Conservation (phyloP, 2,329 filamentous ascomycete species). For the Scytalidium sp. region DNA sequence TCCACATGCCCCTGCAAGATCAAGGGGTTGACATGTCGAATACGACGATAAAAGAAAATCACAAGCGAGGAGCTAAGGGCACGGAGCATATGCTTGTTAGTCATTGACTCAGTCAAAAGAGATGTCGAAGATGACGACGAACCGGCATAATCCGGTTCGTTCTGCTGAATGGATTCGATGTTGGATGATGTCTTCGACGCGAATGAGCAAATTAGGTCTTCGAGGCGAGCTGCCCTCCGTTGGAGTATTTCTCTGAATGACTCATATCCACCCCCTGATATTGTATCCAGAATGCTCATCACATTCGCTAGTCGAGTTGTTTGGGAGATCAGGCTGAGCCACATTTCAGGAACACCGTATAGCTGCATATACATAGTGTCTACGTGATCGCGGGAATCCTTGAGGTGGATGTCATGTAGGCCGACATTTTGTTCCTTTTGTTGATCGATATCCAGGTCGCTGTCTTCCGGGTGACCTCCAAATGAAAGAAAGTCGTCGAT, state of each 20-base stretch:
- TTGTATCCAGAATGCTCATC: conserved; percentile 18
- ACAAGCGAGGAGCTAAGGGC: conserved; percentile 37
- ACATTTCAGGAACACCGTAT: conserved; percentile 40
- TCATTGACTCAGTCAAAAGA: too few relatives aligned
- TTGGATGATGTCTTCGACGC: conserved; percentile 7
- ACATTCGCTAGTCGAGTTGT: conserved; percentile 39
- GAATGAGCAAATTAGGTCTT: conserved; percentile 31
- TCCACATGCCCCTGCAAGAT: conserved; percentile 36
- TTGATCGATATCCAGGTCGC: conserved; percentile 35
- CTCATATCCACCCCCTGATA: conserved; percentile 1
- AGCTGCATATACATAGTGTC: conserved; percentile 37
- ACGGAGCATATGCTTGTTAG: conserved; percentile 31
- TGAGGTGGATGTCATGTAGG: conserved; percentile 5
- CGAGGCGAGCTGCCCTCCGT: conserved; percentile 5
- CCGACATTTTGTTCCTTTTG: conserved; percentile 27
- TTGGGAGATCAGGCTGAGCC: conserved; percentile 40
- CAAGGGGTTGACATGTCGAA: conserved; percentile 34
- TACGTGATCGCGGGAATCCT: conserved; percentile 16
- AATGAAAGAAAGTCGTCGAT: conserved; percentile 38
- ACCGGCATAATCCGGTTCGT: conserved; percentile 1
- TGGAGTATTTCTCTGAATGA: conserved; percentile 2
- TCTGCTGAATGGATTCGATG: conserved; percentile 9
- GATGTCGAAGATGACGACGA: too few relatives aligned
- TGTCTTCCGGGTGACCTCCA: conserved; percentile 28
- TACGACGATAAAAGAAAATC: conserved; percentile 39